These are phyloP conservation scores for Daldinia decipiens DNA, from an alignment of 495 filamentous ascomycete species.

Conservation along the genomic window DNA sequence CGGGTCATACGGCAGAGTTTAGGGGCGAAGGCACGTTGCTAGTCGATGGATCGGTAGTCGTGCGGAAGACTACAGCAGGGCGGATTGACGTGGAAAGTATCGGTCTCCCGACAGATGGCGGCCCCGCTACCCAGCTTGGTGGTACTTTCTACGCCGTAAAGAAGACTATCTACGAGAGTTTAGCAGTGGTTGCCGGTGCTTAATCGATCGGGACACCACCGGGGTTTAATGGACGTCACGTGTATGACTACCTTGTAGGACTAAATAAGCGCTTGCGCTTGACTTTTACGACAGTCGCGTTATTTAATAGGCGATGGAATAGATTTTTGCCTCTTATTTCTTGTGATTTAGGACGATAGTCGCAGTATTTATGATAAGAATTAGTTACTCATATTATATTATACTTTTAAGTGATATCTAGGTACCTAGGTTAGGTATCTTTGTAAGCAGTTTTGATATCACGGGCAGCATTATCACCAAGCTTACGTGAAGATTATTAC, in stretches of 20 bases:
- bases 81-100: constrained; percentile 90
- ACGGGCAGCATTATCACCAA: too few relatives aligned
- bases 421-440: too few relatives aligned
- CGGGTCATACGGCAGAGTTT: constrained; percentile 91
- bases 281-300: background rate
- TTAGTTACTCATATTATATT: background rate
- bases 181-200: constrained; percentile 80
- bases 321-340: background rate
- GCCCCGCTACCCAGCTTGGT: constrained; percentile 53
- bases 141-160: constrained; percentile 81
- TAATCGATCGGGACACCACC: constrained; percentile 46
- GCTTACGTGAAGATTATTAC: too few relatives aligned
- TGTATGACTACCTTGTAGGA: constrained; percentile 31
- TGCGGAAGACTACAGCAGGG: constrained; percentile 87
- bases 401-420: too few relatives aligned
- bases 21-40: constrained; percentile 91
- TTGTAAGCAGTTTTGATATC: too few relatives aligned
- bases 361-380: background rate
- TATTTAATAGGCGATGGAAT: background rate
- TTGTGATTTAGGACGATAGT: background rate
- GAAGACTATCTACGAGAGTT: constrained; percentile 81
- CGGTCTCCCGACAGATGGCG: constrained; percentile 58
- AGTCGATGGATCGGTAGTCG: constrained; percentile 86
- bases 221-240: background rate
- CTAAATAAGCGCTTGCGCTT: background rate